phyloP scores from a whole-genome alignment of 768 basidiomycete species.

The Strobilomyces echinocephalus region DNA sequence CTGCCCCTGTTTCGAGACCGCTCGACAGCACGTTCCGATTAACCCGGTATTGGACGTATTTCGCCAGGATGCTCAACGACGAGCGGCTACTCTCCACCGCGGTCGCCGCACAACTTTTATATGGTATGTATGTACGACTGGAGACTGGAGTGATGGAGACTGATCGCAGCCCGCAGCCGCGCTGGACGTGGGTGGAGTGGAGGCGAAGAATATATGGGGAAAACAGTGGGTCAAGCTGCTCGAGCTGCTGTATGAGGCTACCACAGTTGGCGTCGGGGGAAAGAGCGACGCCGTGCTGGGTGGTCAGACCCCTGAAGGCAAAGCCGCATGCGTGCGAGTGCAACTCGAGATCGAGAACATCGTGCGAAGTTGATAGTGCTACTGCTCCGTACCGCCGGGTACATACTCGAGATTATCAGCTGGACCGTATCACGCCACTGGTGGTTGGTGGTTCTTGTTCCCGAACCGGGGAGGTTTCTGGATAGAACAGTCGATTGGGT shows the following conservation, averaged over 20 bases:
- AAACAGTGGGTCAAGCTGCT: slow-evolving; percentile 74
- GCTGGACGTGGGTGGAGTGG: slow-evolving; percentile 63
- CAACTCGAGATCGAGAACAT: slow-evolving; percentile 65
- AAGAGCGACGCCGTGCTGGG: slow-evolving; percentile 43
- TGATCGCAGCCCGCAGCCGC: slow-evolving; percentile 44
- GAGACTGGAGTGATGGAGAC: background rate
- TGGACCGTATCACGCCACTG: slow-evolving; percentile 15
- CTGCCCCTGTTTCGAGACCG: slow-evolving; percentile 38
- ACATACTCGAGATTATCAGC: background rate
- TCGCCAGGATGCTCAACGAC: slow-evolving; percentile 57
- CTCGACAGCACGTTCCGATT: slow-evolving; percentile 47
- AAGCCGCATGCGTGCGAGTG: slow-evolving; percentile 58
- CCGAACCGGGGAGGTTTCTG: slow-evolving; percentile 1
- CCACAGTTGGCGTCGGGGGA: slow-evolving; percentile 48
- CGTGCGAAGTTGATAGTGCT: slow-evolving; percentile 31
- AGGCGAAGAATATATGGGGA: slow-evolving; percentile 66
- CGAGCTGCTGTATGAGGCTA: slow-evolving; percentile 57
- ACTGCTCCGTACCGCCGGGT: slow-evolving; percentile 4
- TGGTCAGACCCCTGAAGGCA: slow-evolving; percentile 55
- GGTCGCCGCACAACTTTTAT: slow-evolving; percentile 63
- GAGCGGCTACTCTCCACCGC: slow-evolving; percentile 48
- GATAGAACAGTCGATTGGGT: slow-evolving; percentile 6
- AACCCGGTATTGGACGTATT: slow-evolving; percentile 68
- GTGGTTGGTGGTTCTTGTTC: slow-evolving; percentile 5
- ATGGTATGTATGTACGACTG: slow-evolving; percentile 39